These are phyloP conservation scores for Lentinula lateritia DNA, from an alignment of 768 basidiomycete species.

Conservation along the genomic window DNA sequence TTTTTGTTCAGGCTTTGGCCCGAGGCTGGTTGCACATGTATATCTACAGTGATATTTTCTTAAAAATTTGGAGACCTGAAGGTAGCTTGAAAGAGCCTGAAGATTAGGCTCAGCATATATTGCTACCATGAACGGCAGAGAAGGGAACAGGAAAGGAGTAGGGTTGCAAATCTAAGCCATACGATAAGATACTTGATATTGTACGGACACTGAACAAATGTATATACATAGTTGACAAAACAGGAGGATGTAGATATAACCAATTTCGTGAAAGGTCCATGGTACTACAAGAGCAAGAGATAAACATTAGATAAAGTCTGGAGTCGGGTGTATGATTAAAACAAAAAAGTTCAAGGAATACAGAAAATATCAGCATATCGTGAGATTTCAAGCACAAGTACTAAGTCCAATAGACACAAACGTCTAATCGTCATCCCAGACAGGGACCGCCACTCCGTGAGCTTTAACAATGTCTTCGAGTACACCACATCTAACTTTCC, in stretches of 20 bases:
- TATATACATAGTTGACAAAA: not conserved
- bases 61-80: too few species aligned
- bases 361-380: not conserved
- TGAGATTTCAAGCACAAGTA: not conserved
- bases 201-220: not conserved
- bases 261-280: too few species aligned
- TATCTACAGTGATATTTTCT: too few species aligned
- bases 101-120: too few species aligned
- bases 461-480: constrained; percentile 36
- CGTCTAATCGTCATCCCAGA: not conserved
- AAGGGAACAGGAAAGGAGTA: too few species aligned
- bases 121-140: too few species aligned
- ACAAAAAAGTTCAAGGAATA: not conserved
- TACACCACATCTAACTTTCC: constrained; percentile 35
- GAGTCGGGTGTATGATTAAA: not conserved
- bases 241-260: not conserved
- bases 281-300: not conserved
- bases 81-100: too few species aligned
- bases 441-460: constrained; percentile 21
- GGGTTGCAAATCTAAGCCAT: too few species aligned
- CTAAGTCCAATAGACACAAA: not conserved
- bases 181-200: too few species aligned
- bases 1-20: not conserved
- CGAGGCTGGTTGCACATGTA: not conserved
- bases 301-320: not conserved